Base-by-base conservation (phyloP, 83 land plant genomes). In the Picea abies region DNA sequence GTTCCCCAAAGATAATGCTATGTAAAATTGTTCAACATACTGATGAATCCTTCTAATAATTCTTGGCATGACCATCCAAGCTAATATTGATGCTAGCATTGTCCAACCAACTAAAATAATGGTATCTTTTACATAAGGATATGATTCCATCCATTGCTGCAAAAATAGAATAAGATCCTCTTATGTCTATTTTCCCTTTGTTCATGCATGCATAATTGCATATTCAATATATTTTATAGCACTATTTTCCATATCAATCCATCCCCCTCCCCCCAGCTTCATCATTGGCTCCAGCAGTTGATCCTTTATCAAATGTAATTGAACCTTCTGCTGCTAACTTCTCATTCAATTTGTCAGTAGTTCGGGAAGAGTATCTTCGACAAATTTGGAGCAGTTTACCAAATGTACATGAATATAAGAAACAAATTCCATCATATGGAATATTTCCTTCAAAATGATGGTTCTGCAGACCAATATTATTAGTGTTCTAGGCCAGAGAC, bases 21-120 rank as follows among this genome's bases (percentile, higher is more conserved):
- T 79, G 25, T 94, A 88, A 15, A 94, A 85, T 61, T 85, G 87
- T 81, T 84, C 82, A 19, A 91, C 83, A 77, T 91, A 97, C 41
- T 81, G 83, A 70, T 97, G 97, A n/a, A 94, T 69, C 66, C 82
- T 88, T 80, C 95, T 90, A 47, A 97, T 87, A 66, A 97, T 20
- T 85, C 78, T 90, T 11, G 99, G 99, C 91, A 97, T 87, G 41
- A 95, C 85, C 67, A 90, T 52, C 99, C 99, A 97, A 52, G 97
- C 98, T 82, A 94, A 72, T 23, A 88, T 14, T 22, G 96, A 84
- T 15, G 84, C 93, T 65, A 86, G 64, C 37, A 93, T 37, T 19
- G 91, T 90, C 35, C 85, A 73, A 61, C 86, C 79, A 56, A 84
- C 84, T 61, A 92, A 91, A 82, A 91, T 75, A 37, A 89, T 67